Percentiles rank a stretch among this genome's conserved stretches.
Evolutionary conservation across 2,329 filamentous ascomycete genomes (phyloP).

Genomic region (Microsporum ferrugineum): DNA sequence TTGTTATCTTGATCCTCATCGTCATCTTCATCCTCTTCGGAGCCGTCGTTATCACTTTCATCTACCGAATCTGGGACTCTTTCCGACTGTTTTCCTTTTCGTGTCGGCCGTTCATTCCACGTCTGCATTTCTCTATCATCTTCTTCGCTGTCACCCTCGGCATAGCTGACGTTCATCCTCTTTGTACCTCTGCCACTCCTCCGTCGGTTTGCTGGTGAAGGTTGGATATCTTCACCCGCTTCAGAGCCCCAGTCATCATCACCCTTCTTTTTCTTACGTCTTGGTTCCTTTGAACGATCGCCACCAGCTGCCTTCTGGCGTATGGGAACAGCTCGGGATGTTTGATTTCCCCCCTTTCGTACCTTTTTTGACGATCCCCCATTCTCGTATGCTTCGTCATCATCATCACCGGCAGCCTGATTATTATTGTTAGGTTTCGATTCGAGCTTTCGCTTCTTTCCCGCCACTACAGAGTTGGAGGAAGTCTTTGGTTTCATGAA

Average conservation of each 20-base stretch:
- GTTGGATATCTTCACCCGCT: constrained; percentile 32
- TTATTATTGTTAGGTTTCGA: constrained; percentile 17
- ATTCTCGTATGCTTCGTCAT: constrained; percentile 14
- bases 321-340: constrained; percentile 17
- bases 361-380: constrained; percentile 7
- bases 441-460: constrained; percentile 35
- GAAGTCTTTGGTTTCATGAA: constrained; percentile 49
- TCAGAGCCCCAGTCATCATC: constrained; percentile 33
- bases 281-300: constrained; percentile 17
- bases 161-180: constrained; percentile 31
- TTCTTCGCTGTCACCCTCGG: constrained; percentile 35
- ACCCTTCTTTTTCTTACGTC: constrained; percentile 27
- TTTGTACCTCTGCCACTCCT: constrained; percentile 30
- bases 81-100: constrained; percentile 23
- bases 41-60: constrained; percentile 20
- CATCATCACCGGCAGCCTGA: constrained; percentile 20
- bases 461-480: constrained; percentile 13
- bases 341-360: constrained; percentile 19
- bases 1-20: background rate
- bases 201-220: constrained; percentile 26
- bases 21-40: constrained; percentile 8
- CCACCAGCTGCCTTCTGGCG: constrained; percentile 26
- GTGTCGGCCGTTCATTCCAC: constrained; percentile 22
- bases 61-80: constrained; percentile 14
- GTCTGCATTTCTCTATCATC: constrained; percentile 35